phyloP scores from a whole-genome alignment of 108 stramenopile species.

The Parmales sp. region DNA sequence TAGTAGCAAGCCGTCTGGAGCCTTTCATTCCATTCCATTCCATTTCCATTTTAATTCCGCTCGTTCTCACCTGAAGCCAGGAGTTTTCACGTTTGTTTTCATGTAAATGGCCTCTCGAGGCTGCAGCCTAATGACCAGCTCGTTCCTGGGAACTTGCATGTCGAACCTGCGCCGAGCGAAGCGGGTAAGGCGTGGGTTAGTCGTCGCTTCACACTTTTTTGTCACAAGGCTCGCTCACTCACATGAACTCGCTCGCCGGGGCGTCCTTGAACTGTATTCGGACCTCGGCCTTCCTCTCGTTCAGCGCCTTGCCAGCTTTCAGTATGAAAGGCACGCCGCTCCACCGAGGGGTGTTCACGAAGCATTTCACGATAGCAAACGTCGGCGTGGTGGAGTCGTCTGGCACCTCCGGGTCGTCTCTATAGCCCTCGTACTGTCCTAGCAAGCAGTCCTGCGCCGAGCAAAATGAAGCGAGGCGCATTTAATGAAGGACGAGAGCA shows the following conservation, averaged over 20 bases:
- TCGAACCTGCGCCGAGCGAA: too few species aligned
- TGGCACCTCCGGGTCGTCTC: slow-evolving; percentile 74
- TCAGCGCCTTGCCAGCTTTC: slow-evolving; percentile 92
- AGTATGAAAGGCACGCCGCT: slow-evolving; percentile 92
- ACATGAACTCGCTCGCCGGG: slow-evolving; percentile 48
- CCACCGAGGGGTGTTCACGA: slow-evolving; percentile 90
- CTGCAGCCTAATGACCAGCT: slow-evolving; percentile 87
- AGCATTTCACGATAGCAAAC: slow-evolving; percentile 68
- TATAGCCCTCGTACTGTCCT: slow-evolving; percentile 89
- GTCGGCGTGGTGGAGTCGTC: slow-evolving; percentile 83
- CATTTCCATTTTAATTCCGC: too few species aligned
- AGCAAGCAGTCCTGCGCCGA: slow-evolving; percentile 75
- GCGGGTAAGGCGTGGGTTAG: too few species aligned
- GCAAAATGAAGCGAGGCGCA: too few species aligned
- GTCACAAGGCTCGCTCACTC: too few species aligned
- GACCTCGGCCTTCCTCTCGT: slow-evolving; percentile 91
- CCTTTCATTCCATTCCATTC: too few species aligned
- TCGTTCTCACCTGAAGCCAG: too few species aligned
- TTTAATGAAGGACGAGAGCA: too few species aligned
- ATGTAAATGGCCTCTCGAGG: slow-evolving; percentile 85
- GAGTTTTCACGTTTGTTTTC: slow-evolving; percentile 92
- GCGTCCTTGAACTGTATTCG: slow-evolving; percentile 87
- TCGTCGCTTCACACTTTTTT: too few species aligned
- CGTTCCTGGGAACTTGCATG: slow-evolving; percentile 68
- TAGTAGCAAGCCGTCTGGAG: too few species aligned